Percentiles rank a stretch among this genome's conserved stretches.
Evolutionary conservation across 257 asterid species (phyloP).

Genomic region (Forsythia viridissima): DNA sequence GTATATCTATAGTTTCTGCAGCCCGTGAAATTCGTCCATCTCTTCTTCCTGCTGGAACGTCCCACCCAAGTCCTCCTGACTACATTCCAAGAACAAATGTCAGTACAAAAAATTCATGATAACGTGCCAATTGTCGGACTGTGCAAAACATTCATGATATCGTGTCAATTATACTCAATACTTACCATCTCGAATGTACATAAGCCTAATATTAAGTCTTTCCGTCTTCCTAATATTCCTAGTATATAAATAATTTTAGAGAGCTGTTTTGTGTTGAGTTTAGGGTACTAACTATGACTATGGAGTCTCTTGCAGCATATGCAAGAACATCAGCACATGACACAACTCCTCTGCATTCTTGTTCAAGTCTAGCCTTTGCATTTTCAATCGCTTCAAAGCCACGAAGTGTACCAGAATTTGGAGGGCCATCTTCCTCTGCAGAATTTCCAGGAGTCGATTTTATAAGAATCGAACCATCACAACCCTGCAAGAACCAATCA

Average conservation of each 20-base stretch:
- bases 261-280: not conserved
- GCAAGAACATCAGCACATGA: conserved; percentile 36
- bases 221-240: too few relatives aligned
- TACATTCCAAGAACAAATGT: conserved; percentile 3
- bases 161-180: not conserved
- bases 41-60: conserved; percentile 34
- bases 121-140: not conserved
- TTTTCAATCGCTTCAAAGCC: conserved; percentile 30
- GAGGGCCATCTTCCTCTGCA: conserved; percentile 30
- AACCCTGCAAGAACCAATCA: conserved; percentile 23
- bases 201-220: not conserved
- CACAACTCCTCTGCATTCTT: conserved; percentile 29
- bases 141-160: too few relatives aligned
- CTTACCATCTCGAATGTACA: not conserved
- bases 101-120: not conserved
- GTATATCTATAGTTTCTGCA: conserved; percentile 20
- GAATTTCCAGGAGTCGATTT: conserved; percentile 27
- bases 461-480: conserved; percentile 29
- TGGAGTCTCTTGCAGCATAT: conserved; percentile 36
- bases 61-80: conserved; percentile 27
- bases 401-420: conserved; percentile 21
- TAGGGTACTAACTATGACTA: conserved; percentile 20
- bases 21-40: conserved; percentile 31
- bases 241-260: not conserved
- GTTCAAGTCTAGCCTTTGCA: conserved; percentile 33